Percentiles rank a stretch among this genome's conserved stretches.
Conservation (phyloP, 208 protist species). For the Leishmania braziliensis region DNA sequence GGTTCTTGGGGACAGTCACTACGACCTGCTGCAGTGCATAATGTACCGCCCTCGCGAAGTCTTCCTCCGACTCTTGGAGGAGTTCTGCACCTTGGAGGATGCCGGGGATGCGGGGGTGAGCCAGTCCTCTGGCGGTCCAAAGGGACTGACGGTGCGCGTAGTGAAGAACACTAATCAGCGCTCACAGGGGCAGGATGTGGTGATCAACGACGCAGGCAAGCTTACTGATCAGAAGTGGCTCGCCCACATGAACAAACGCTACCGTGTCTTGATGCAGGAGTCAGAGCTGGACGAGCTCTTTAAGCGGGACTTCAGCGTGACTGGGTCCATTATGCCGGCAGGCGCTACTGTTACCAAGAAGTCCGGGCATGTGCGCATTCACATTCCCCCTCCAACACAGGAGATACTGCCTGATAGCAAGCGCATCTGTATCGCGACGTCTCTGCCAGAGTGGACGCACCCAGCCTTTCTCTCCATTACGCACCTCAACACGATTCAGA, state of each 20-base stretch:
- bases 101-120: conserved; percentile 36
- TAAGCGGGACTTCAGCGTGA: conserved; percentile 78
- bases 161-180: conserved; percentile 60
- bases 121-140: conserved; percentile 23
- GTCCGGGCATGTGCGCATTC: conserved; percentile 72
- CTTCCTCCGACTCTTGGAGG: conserved; percentile 83
- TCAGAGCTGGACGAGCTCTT: conserved; percentile 88
- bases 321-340: conserved; percentile 63
- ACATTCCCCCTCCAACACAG: conserved; percentile 80
- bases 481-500: conserved; percentile 97
- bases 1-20: conserved; percentile 78
- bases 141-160: conserved; percentile 71
- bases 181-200: conserved; percentile 33
- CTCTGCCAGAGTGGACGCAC: conserved; percentile 90
- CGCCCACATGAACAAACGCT: conserved; percentile 84
- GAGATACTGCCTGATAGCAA: conserved; percentile 73
- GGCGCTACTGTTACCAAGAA: conserved; percentile 72
- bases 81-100: conserved; percentile 89
- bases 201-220: conserved; percentile 52
- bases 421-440: conserved; percentile 79
- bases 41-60: conserved; percentile 84
- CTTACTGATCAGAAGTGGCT: conserved; percentile 79
- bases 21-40: conserved; percentile 84
- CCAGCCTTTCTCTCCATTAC: conserved; percentile 90
- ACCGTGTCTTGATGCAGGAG: conserved; percentile 83